phyloP scores from a whole-genome alignment of 177 flowering plant species.

The Vitis hybrid region DNA sequence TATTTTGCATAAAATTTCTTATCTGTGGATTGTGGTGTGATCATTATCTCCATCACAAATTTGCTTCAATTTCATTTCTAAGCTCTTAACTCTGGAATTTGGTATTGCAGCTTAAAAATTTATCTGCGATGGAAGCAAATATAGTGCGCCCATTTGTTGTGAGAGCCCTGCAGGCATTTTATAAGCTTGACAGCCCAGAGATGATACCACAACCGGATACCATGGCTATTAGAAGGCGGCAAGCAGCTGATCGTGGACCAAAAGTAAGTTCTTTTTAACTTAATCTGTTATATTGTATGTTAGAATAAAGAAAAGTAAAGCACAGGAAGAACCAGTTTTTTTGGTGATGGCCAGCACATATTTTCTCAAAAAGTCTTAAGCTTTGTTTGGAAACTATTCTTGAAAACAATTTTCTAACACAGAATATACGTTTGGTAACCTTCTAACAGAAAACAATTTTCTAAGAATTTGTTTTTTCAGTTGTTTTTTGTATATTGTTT shows the following conservation, averaged over 20 bases:
- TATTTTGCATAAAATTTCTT: too few species aligned
- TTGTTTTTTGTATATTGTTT: too few species aligned
- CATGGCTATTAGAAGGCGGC: slow-evolving; percentile 36
- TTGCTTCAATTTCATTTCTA: not conserved
- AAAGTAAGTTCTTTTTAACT: slow-evolving; percentile 43
- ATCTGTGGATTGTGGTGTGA: not conserved
- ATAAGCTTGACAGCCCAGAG: slow-evolving; percentile 79
- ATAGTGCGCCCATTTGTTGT: slow-evolving; percentile 81
- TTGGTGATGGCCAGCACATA: too few species aligned
- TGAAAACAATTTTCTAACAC: too few species aligned
- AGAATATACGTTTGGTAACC: rapidly evolving
- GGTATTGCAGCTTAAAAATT: slow-evolving; percentile 60
- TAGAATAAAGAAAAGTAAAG: too few species aligned
- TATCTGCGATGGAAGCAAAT: slow-evolving; percentile 96
- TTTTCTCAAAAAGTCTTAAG: too few species aligned
- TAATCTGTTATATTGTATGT: too few species aligned
- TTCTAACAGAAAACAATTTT: too few species aligned
- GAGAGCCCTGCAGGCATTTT: slow-evolving; percentile 77
- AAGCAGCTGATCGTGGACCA: slow-evolving; percentile 49
- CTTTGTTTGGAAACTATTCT: too few species aligned
- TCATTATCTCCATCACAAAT: too few species aligned
- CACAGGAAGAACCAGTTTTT: too few species aligned
- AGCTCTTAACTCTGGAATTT: not conserved
- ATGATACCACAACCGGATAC: slow-evolving; percentile 55
- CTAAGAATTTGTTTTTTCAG: too few species aligned